These are phyloP conservation scores for Debaryomyces singareniensis DNA, from an alignment of 1,139 yeast genomes.

Conservation along the genomic window DNA sequence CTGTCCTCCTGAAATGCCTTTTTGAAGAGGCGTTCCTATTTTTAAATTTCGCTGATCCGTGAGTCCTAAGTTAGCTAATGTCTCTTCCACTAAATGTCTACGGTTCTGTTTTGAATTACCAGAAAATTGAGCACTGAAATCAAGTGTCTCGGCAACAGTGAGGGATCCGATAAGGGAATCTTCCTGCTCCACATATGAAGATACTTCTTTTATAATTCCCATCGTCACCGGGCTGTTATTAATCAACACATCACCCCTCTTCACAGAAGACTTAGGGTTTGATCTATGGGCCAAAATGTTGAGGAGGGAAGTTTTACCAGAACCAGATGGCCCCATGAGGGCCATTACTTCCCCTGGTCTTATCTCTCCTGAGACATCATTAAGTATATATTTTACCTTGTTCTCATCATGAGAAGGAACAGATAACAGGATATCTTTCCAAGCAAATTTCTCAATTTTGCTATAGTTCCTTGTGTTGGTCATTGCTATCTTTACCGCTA, in stretches of 20 bases:
- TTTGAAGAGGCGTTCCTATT: conserved; percentile 24
- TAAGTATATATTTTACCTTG: conserved; percentile 5
- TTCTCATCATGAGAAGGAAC: background rate
- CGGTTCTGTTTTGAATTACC: conserved; percentile 9
- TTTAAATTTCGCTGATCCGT: conserved; percentile 11
- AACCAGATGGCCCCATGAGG: conserved; percentile 21
- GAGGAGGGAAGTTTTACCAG: conserved; percentile 18
- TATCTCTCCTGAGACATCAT: too few species aligned
- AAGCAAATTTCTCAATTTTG: too few species aligned
- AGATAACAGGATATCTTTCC: conserved; percentile 1
- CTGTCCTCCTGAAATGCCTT: conserved; percentile 86
- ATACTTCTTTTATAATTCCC: conserved; percentile 8
- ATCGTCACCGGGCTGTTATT: conserved; percentile 6
- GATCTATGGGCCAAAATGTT: conserved; percentile 14
- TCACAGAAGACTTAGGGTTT: conserved; percentile 6
- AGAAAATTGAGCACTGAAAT: conserved; percentile 16
- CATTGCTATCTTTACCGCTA: too few species aligned
- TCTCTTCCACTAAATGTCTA: conserved; percentile 12
- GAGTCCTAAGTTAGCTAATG: conserved; percentile 15
- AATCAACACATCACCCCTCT: conserved; percentile 8
- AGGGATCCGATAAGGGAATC: conserved; percentile 18
- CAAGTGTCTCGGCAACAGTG: conserved; percentile 18
- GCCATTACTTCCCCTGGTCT: conserved; percentile 20
- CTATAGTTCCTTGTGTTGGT: too few species aligned
- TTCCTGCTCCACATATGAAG: conserved; percentile 19